Conservation (phyloP, 208 protist genomes). For the Sergeia podlipaevii region DNA sequence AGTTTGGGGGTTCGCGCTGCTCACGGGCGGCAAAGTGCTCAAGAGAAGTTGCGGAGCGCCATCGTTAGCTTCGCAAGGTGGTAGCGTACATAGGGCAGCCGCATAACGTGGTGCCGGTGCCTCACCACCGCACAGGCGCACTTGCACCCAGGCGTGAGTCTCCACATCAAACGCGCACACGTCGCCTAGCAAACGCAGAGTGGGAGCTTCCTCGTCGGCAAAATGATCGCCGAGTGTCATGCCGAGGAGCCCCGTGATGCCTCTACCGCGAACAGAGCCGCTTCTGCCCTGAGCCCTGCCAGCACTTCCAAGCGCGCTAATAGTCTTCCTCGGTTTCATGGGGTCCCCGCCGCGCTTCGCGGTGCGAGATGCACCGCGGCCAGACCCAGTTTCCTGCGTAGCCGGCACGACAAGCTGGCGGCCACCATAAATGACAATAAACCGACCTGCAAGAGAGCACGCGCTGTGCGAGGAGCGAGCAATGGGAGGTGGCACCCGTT, state of each 20-base stretch:
- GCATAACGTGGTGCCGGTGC: slow-evolving; percentile 37
- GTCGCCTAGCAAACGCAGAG: slow-evolving; percentile 24
- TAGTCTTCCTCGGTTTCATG: not conserved
- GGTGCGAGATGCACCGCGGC: slow-evolving; percentile 4
- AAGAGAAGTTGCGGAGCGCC: not conserved
- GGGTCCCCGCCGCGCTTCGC: not conserved
- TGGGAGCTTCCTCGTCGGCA: no score
- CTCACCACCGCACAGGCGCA: slow-evolving; percentile 26
- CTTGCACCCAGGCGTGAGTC: slow-evolving; percentile 36
- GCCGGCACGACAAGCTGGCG: slow-evolving; percentile 25
- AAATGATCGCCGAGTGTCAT: no score
- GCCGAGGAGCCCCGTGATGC: no score
- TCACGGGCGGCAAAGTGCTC: not conserved
- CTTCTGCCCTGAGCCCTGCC: no score
- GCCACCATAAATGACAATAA: slow-evolving; percentile 64
- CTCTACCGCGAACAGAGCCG: no score
- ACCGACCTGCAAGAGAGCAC: slow-evolving; percentile 50
- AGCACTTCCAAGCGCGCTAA: not conserved
- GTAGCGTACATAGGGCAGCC: slow-evolving; percentile 41
- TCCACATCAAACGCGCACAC: slow-evolving; percentile 45
- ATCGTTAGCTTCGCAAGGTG: slow-evolving; percentile 3
- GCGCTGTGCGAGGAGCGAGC: slow-evolving; percentile 58
- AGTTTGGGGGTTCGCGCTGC: slow-evolving; percentile 12
- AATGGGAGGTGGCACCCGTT: slow-evolving; percentile 16
- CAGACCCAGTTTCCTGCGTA: not conserved